Evolutionary conservation across 2,329 filamentous ascomycete species (phyloP).

Genomic region (Raffaelea ambrosiae): DNA sequence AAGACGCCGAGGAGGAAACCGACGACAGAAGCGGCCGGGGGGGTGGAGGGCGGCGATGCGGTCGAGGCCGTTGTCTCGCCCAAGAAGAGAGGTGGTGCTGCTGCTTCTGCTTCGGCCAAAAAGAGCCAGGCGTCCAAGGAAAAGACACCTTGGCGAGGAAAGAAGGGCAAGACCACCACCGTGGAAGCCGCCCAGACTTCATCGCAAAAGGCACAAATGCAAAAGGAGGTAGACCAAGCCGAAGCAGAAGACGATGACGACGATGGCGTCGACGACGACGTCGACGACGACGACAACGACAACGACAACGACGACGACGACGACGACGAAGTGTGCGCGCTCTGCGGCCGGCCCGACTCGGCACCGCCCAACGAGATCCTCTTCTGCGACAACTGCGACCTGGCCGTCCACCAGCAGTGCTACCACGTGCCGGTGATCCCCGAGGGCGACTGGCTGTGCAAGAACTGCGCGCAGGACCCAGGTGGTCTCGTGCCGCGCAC

Average conservation of each 20-base stretch:
- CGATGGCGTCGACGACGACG: background rate
- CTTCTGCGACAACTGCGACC: slow-evolving; percentile 56
- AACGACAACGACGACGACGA: slow-evolving; percentile 19
- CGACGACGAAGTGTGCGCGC: slow-evolving; percentile 47
- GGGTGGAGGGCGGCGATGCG: too few species aligned
- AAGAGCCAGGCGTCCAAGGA: too few species aligned
- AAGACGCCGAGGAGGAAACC: too few species aligned
- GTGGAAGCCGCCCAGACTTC: too few species aligned
- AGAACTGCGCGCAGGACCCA: slow-evolving; percentile 45
- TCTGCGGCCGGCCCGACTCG: slow-evolving; percentile 51
- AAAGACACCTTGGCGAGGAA: too few species aligned
- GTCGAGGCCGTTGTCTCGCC: too few species aligned
- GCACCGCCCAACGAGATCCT: slow-evolving; percentile 52
- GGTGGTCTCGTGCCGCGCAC: background rate
- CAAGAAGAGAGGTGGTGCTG: too few species aligned
- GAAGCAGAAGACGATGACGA: background rate
- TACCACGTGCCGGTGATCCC: slow-evolving; percentile 49
- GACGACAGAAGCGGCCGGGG: too few species aligned
- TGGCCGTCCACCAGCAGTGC: slow-evolving; percentile 54
- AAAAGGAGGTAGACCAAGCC: too few species aligned
- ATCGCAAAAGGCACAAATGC: too few species aligned
- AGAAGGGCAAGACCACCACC: too few species aligned
- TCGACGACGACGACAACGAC: slow-evolving; percentile 2
- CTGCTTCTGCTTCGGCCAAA: too few species aligned
- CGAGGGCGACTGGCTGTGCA: slow-evolving; percentile 56